Evolutionary conservation across 345 rosid species (phyloP), one percentile per base, ranked within the genome.

Genomic region (Citrus trifoliata): DNA sequence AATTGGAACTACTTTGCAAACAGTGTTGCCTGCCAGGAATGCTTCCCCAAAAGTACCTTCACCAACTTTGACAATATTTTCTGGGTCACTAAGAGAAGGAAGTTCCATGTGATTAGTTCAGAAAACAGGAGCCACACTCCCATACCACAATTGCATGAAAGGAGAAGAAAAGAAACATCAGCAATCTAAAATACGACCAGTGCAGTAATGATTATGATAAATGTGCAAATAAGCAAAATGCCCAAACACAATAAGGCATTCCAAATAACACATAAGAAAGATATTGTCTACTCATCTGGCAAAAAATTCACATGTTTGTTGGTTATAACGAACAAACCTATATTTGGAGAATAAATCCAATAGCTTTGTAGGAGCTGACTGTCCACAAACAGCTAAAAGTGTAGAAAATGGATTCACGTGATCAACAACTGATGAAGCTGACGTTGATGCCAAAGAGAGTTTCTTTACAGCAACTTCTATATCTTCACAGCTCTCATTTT

Each of bases 11-110:
- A 96, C 86, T 88, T 96, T 96, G 84, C 99, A 96, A 46, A 96
- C 99, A 69, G 84, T 86, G 74, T 82, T 79, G 30, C 99, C 99
- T 64, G 91, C 93, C 71, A 80, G 83, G 76, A 93, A 94, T 80
- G 97, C 99, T 85, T 96, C 99, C 80, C 99, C 99, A 80, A 81
- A 96, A 60, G 98, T 96, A 73, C 99, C 99, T 89, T 96, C 99
- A 66, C 99, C 99, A 80, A 96, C 82, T 89, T 96, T 96, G 78
- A 76, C 77, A 79, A 96, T 89, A 83, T 79, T 80, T 80, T 89
- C 78, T 28, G 94, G 94, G 68, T 86, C 88, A 89, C 98, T 96
- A 90, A 46, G 48, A 37, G 60, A 78, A 82, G 63, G 76, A 79
- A 76, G 70, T 75, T 70, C 32, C 59, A 74, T 22, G 25, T 78